A percentile compares a stretch with the other conserved stretches of the same genome.
Evolutionary conservation across 2,329 filamentous ascomycete species (phyloP).

Genomic region (Verticillium alfalfae): DNA sequence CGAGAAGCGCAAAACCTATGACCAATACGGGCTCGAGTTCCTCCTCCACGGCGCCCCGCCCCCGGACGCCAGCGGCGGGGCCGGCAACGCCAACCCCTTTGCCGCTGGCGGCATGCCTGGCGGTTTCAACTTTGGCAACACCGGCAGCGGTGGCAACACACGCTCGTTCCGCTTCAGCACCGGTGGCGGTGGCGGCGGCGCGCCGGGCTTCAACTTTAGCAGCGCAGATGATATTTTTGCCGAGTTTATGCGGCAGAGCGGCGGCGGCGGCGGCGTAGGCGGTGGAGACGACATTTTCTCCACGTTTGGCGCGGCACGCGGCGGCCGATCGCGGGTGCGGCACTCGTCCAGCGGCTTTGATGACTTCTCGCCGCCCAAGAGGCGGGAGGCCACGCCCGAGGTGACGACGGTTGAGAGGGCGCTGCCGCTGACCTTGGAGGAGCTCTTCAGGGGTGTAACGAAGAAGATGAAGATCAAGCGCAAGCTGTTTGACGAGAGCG

Average conservation of each 20-base stretch:
- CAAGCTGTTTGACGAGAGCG: slow-evolving; percentile 83
- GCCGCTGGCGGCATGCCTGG: slow-evolving; percentile 49
- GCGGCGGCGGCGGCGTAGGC: slow-evolving; percentile 28
- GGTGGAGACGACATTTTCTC: slow-evolving; percentile 50
- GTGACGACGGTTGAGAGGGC: slow-evolving; percentile 86
- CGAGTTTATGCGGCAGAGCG: slow-evolving; percentile 67
- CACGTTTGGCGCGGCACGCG: slow-evolving; percentile 38
- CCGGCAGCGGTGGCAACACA: slow-evolving; percentile 37
- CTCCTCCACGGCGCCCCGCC: slow-evolving; percentile 70
- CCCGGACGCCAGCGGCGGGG: slow-evolving; percentile 41
- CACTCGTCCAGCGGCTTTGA: slow-evolving; percentile 27
- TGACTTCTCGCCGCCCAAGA: slow-evolving; percentile 10
- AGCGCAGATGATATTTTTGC: slow-evolving; percentile 80
- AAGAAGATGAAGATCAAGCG: slow-evolving; percentile 99
- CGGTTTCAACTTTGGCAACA: slow-evolving; percentile 46
- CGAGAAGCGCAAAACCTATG: slow-evolving; percentile 93
- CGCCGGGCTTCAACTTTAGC: slow-evolving; percentile 75
- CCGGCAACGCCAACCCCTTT: slow-evolving; percentile 52
- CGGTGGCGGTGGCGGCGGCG: slow-evolving; percentile 41
- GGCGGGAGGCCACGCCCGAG: slow-evolving; percentile 63
- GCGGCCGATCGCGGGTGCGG: slow-evolving; percentile 36
- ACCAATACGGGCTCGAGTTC: slow-evolving; percentile 91
- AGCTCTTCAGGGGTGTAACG: slow-evolving; percentile 77
- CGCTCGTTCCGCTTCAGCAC: slow-evolving; percentile 63
- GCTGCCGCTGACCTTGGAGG: slow-evolving; percentile 76